Conservation (phyloP, 345 rosid genomes). For the Salix udensis region DNA sequence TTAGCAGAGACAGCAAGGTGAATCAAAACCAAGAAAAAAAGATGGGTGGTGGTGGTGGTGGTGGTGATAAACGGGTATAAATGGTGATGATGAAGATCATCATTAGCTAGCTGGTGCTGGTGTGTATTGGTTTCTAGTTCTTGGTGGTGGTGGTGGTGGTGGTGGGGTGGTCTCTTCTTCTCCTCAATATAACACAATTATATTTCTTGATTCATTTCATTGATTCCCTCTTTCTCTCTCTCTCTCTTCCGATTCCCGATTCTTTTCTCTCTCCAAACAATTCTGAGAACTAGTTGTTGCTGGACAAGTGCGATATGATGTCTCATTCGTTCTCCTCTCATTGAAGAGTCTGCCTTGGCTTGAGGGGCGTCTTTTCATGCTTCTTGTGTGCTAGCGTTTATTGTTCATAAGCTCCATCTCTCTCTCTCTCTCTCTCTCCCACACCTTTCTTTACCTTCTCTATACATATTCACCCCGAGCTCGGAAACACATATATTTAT, state of each 20-base stretch:
- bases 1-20: background rate
- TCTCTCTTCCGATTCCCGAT: background rate
- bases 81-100: slow-evolving; percentile 2
- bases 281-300: background rate
- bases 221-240: slow-evolving; percentile 4
- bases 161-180: slow-evolving; percentile 8
- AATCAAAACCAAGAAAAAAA: background rate
- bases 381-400: slow-evolving; percentile 35
- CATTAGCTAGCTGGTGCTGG: background rate
- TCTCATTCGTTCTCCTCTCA: slow-evolving; percentile 15
- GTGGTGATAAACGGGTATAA: background rate
- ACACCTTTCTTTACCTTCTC: background rate
- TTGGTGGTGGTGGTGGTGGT: slow-evolving; percentile 12
- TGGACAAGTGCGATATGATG: background rate
- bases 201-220: slow-evolving; percentile 5
- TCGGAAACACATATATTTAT: background rate
- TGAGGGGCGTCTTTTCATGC: slow-evolving; percentile 39
- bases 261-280: background rate
- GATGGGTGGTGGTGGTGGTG: background rate
- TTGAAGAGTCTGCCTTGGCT: slow-evolving; percentile 48
- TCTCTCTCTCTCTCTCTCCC: slow-evolving; percentile 2
- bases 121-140: background rate
- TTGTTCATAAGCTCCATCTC: slow-evolving; percentile 24
- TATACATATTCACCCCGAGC: background rate
- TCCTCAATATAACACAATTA: background rate